Evolutionary conservation across 192 early-diverging fungal species (phyloP), one percentile per base, ranked within the genome.

Genomic region (Oehlia diaphana): DNA sequence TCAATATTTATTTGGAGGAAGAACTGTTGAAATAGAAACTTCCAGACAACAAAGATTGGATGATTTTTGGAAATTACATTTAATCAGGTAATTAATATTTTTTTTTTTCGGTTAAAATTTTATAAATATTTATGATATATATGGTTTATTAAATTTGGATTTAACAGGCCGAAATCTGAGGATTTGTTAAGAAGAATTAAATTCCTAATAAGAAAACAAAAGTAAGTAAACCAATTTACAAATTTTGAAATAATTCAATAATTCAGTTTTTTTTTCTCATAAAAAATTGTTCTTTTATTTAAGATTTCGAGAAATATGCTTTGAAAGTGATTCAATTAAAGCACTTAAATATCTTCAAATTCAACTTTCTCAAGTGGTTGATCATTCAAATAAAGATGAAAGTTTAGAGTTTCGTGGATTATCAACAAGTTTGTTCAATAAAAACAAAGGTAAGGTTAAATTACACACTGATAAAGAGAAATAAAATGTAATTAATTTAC

Each of bases 1-100:
- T 5, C 96, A 99, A 76, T 95, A 93, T 83, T 80, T 99, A 80
- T 99, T 99, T 89, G 97, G 97, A 12, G 97, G 97, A 37, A 98
- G 97, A 75, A 95, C 96, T 7, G 94, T 94, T 6, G 93, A 94
- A 44, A 79, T 74, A 19, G 84, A 79, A 28, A 86, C 89, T 75
- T 35, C 33, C 26, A 82, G 85, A 23, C 91, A 86, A 80, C 85
- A 92, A 68, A 84, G 94, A 35, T 81, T 96, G 12, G 91, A 95
- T 77, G 95, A 96, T 81, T 93, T 96, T 81, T 96, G 95, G 95
- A 90, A 95, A 78, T 84, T 96, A 33, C 78, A 81, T 49, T 85
- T 96, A 50, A 80, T 84, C 42, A 86, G 93, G 94, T 95, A 85
- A 72, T 67, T 21, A 31, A 68, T 47, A 21, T 26, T 26, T 26